Conservation (phyloP, 1,284 basidiomycete genomes). For the Puccinia horiana region DNA sequence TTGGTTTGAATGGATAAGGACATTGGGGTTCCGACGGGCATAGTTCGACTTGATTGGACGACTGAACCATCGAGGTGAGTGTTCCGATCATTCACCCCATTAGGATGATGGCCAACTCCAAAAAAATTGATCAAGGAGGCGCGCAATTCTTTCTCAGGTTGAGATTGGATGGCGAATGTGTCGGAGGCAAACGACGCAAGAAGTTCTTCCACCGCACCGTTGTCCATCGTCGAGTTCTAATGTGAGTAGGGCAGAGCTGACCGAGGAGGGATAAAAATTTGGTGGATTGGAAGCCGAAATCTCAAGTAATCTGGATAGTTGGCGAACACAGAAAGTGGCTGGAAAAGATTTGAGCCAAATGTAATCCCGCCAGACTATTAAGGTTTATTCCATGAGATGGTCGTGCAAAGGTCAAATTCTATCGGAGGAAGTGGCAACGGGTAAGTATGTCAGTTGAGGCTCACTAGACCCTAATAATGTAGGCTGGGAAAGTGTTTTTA, state of each 20-base stretch:
- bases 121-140: slow-evolving; percentile 34
- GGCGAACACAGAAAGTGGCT: not conserved
- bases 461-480: not conserved
- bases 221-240: slow-evolving; percentile 11
- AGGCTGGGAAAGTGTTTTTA: too few relatives aligned
- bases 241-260: not conserved
- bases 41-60: not conserved
- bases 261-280: not conserved
- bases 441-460: not conserved
- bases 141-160: slow-evolving; percentile 42
- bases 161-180: slow-evolving; percentile 41
- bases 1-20: not conserved
- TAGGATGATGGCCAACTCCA: not conserved
- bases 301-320: not conserved
- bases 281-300: not conserved
- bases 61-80: not conserved
- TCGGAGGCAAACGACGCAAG: slow-evolving; percentile 39
- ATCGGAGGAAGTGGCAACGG: not conserved
- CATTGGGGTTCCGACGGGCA: not conserved
- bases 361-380: not conserved
- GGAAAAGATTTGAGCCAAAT: not conserved
- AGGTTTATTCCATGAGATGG: not conserved
- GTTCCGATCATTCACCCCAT: not conserved
- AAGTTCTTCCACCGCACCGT: slow-evolving; percentile 25
- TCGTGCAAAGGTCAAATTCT: not conserved